phyloP scores from a whole-genome alignment of 345 rosid genomes.

The Syzygium grande region DNA sequence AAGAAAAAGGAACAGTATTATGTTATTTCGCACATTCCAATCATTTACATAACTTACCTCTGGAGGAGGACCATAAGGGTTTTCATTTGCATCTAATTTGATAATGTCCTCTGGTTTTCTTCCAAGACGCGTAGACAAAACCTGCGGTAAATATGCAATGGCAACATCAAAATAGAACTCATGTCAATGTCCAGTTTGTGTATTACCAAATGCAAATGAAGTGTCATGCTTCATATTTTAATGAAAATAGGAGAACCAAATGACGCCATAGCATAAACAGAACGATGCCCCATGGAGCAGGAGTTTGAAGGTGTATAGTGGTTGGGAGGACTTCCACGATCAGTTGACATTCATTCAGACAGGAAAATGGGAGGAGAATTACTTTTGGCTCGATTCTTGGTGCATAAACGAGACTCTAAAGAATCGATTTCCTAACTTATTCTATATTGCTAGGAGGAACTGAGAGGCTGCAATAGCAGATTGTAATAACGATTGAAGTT shows the following conservation, averaged over 20 bases:
- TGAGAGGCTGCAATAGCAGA: not conserved
- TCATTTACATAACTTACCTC: constrained; percentile 50
- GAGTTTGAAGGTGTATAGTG: not conserved
- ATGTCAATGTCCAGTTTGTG: not conserved
- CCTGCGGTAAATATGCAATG: constrained; percentile 22
- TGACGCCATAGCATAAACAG: not conserved
- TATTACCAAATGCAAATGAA: not conserved
- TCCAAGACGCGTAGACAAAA: constrained; percentile 72
- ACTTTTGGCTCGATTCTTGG: not conserved
- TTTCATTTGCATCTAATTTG: constrained; percentile 97
- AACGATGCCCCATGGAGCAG: not conserved
- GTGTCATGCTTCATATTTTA: not conserved
- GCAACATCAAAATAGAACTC: not conserved
- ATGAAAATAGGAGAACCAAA: not conserved
- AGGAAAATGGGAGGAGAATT: not conserved
- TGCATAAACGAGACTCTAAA: not conserved
- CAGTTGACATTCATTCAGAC: not conserved
- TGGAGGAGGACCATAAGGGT: constrained; percentile 98
- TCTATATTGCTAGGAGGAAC: not conserved
- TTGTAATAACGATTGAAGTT: not conserved
- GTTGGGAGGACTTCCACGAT: not conserved
- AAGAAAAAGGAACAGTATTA: not conserved
- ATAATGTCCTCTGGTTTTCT: constrained; percentile 93
- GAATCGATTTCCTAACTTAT: not conserved
- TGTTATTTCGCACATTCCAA: not conserved